phyloP scores from a whole-genome alignment of 2,329 filamentous ascomycete genomes.

The Cryphonectria japonica region DNA sequence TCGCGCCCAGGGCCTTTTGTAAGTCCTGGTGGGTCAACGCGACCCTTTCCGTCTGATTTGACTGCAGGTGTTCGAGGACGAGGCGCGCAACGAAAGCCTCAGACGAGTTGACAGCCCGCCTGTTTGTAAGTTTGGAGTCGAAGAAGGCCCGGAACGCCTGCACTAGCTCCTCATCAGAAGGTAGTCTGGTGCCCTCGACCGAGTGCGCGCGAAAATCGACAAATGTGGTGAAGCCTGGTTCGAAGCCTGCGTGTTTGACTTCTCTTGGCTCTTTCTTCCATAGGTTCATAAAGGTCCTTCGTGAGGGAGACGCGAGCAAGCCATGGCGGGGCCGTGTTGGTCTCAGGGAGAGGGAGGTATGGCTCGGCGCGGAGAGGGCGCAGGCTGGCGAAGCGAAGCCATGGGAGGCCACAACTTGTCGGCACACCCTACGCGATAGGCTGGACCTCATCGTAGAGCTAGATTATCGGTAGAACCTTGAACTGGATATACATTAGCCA shows the following conservation, averaged over 20 bases:
- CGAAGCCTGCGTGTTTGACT: conserved; percentile 65
- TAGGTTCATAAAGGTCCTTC: conserved; percentile 52
- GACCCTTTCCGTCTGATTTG: conserved; percentile 55
- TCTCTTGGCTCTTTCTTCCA: conserved; percentile 65
- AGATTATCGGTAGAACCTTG: conserved; percentile 20
- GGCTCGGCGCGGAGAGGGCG: conserved; percentile 26
- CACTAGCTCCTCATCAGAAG: conserved; percentile 63
- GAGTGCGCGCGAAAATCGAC: conserved; percentile 68
- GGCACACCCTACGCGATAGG: conserved; percentile 63
- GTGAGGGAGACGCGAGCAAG: conserved; percentile 14
- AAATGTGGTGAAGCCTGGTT: conserved; percentile 73
- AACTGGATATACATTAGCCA: conserved; percentile 14
- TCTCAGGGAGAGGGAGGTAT: conserved; percentile 27
- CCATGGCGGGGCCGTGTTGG: conserved; percentile 9
- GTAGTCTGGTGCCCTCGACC: conserved; percentile 66
- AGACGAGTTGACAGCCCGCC: conserved; percentile 61
- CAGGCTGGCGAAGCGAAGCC: conserved; percentile 40
- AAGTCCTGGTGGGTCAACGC: conserved; percentile 47
- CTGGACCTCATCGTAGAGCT: conserved; percentile 58
- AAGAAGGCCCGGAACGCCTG: conserved; percentile 70
- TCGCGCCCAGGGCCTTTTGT: conserved; percentile 48
- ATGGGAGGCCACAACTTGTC: conserved; percentile 57
- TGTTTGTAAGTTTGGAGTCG: conserved; percentile 52
- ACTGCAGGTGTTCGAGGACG: conserved; percentile 59
- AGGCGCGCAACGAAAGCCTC: conserved; percentile 65